phyloP scores from a whole-genome alignment of 2,329 filamentous ascomycete genomes.

The Ilyonectria mors-panacis region DNA sequence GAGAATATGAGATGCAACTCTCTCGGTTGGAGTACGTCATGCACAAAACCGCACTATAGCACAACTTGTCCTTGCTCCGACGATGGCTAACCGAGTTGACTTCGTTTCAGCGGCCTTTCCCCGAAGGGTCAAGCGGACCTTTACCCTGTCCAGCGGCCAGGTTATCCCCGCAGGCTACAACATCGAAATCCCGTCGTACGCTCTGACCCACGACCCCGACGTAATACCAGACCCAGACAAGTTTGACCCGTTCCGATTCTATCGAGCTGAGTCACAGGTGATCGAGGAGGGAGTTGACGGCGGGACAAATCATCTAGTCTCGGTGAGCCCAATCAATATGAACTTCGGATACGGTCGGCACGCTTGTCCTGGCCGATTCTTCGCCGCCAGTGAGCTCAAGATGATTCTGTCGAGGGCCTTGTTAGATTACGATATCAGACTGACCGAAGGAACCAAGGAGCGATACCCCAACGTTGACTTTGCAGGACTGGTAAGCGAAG shows the following conservation, averaged over 20 bases:
- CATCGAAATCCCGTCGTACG: not conserved
- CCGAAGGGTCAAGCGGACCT: not conserved
- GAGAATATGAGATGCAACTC: slow-evolving; percentile 9
- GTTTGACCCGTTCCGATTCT: slow-evolving; percentile 17
- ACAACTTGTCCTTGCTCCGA: too few relatives aligned
- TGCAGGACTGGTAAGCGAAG: not conserved
- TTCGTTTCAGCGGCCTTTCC: not conserved
- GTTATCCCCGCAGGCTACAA: not conserved
- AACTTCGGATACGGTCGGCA: slow-evolving; percentile 16
- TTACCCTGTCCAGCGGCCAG: slow-evolving; percentile 2
- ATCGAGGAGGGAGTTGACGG: not conserved
- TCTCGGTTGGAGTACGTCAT: not conserved
- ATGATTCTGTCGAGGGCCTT: slow-evolving; percentile 5
- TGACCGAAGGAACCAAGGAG: not conserved
- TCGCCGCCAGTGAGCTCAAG: slow-evolving; percentile 15
- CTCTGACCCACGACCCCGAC: not conserved
- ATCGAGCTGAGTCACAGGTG: not conserved
- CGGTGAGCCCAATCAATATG: slow-evolving; percentile 3
- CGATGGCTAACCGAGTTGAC: too few relatives aligned
- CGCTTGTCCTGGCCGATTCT: slow-evolving; percentile 11
- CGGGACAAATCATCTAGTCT: not conserved
- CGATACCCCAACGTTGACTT: slow-evolving; percentile 11
- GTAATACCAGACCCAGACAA: not conserved
- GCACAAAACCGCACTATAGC: too few relatives aligned
- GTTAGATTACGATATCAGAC: not conserved